A percentile compares a stretch with the other conserved stretches of the same genome.
Conservation (phyloP, 2,329 filamentous ascomycete genomes). For the Fusarium liriodendri region DNA sequence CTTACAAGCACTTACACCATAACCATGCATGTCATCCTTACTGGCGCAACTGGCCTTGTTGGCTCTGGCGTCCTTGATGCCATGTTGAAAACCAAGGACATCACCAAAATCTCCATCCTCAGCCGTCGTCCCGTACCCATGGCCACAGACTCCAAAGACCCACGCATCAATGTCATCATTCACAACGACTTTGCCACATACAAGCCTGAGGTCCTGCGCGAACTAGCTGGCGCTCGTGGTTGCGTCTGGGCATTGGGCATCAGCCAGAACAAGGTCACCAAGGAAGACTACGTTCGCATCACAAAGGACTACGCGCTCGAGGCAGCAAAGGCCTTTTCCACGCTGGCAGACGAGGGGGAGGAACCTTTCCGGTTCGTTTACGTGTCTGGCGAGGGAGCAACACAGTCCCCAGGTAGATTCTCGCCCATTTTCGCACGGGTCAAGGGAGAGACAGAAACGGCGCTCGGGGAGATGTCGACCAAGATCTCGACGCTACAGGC, state of each 20-base stretch:
- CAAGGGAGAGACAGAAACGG: constrained; percentile 74
- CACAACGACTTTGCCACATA: constrained; percentile 76
- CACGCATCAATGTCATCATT: constrained; percentile 72
- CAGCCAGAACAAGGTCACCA: constrained; percentile 67
- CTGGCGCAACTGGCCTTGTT: constrained; percentile 75
- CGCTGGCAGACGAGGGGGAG: constrained; percentile 52
- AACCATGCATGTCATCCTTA: constrained; percentile 72
- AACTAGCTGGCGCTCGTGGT: constrained; percentile 72
- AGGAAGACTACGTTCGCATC: constrained; percentile 76
- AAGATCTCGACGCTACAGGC: constrained; percentile 60
- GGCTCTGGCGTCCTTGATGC: constrained; percentile 71
- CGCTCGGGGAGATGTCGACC: constrained; percentile 64
- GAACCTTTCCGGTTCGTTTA: constrained; percentile 76
- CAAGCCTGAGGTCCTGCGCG: constrained; percentile 63
- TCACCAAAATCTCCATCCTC: constrained; percentile 76
- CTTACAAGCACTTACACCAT: background rate
- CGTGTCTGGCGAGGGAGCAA: constrained; percentile 74
- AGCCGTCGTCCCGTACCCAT: constrained; percentile 73
- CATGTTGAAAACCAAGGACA: constrained; percentile 64
- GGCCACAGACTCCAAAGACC: constrained; percentile 66
- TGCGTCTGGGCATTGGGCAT: constrained; percentile 82
- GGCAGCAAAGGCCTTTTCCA: constrained; percentile 70
- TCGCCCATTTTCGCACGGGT: constrained; percentile 69
- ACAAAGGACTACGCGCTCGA: constrained; percentile 74
- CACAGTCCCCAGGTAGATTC: constrained; percentile 65